Evolutionary conservation across 2,329 filamentous ascomycete genomes (phyloP).

Genomic region (Cladosporium sp.): DNA sequence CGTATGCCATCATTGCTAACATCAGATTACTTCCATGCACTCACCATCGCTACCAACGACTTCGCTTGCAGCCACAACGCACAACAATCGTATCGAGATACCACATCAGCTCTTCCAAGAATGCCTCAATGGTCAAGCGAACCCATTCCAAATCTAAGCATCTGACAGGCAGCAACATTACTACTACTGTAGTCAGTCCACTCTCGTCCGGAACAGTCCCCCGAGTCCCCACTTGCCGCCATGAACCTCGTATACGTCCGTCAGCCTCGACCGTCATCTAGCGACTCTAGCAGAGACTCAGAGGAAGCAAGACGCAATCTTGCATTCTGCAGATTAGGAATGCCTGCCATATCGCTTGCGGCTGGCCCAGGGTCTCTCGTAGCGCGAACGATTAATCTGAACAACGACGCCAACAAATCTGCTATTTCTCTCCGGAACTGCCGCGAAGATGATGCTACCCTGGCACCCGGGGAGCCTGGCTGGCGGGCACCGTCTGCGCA

Average conservation of each 20-base stretch:
- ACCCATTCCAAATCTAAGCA: not conserved
- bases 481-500: not conserved
- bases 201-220: not conserved
- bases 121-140: not conserved
- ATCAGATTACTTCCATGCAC: too few relatives aligned
- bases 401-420: too few relatives aligned
- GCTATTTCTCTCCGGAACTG: too few relatives aligned
- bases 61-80: not conserved
- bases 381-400: not conserved
- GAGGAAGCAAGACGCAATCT: not conserved
- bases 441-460: too few relatives aligned
- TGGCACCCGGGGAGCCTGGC: not conserved
- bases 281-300: not conserved
- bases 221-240: slow-evolving; percentile 1
- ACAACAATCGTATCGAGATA: not conserved
- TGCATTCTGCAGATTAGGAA: not conserved
- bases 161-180: not conserved
- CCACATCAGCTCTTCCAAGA: not conserved
- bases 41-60: not conserved
- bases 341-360: not conserved
- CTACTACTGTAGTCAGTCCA: too few relatives aligned
- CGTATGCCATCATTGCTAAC: too few relatives aligned
- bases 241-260: not conserved
- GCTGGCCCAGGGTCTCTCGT: not conserved
- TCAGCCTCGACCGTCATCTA: not conserved